These are phyloP conservation scores for Tylopilus subfusipes DNA, from an alignment of 768 basidiomycete genomes.

Conservation along the genomic window DNA sequence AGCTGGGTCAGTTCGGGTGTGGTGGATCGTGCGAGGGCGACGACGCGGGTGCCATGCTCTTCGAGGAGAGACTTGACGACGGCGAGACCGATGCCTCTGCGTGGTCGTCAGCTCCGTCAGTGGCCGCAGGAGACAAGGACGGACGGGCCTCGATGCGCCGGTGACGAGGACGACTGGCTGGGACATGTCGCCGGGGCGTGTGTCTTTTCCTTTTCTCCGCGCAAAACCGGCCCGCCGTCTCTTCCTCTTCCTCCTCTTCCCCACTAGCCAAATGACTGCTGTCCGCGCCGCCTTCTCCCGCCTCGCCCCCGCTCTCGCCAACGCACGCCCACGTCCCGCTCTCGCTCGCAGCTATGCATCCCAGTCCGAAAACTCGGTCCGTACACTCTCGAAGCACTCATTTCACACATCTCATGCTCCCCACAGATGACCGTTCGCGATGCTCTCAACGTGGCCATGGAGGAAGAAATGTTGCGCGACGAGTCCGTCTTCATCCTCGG, in stretches of 20 bases:
- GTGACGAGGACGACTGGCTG: slow-evolving; percentile 73
- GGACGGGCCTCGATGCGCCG: slow-evolving; percentile 74
- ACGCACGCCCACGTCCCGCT: slow-evolving; percentile 41
- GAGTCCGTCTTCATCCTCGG: slow-evolving; percentile 93
- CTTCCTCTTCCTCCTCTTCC: slow-evolving; percentile 13
- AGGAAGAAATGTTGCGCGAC: slow-evolving; percentile 98
- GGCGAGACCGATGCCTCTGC: slow-evolving; percentile 76
- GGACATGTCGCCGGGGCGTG: slow-evolving; percentile 20
- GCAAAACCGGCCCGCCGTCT: slow-evolving; percentile 9
- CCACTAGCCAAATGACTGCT: slow-evolving; percentile 42
- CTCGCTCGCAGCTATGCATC: slow-evolving; percentile 64
- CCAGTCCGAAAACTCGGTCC: slow-evolving; percentile 45
- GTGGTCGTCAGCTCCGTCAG: neutral
- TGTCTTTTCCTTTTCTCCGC: slow-evolving; percentile 25
- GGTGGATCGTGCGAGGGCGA: slow-evolving; percentile 69
- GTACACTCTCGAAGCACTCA: slow-evolving; percentile 29
- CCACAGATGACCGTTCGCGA: slow-evolving; percentile 95
- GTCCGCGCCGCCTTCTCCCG: slow-evolving; percentile 63
- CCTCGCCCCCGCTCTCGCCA: slow-evolving; percentile 46
- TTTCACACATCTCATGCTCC: slow-evolving; percentile 15
- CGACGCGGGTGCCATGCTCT: slow-evolving; percentile 62
- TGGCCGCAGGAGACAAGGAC: neutral
- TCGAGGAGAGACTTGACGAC: slow-evolving; percentile 63
- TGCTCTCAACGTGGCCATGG: slow-evolving; percentile 96
- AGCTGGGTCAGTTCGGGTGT: slow-evolving; percentile 64